Conservation (phyloP, 2,329 filamentous ascomycete species). For the Xylariaceae sp. region DNA sequence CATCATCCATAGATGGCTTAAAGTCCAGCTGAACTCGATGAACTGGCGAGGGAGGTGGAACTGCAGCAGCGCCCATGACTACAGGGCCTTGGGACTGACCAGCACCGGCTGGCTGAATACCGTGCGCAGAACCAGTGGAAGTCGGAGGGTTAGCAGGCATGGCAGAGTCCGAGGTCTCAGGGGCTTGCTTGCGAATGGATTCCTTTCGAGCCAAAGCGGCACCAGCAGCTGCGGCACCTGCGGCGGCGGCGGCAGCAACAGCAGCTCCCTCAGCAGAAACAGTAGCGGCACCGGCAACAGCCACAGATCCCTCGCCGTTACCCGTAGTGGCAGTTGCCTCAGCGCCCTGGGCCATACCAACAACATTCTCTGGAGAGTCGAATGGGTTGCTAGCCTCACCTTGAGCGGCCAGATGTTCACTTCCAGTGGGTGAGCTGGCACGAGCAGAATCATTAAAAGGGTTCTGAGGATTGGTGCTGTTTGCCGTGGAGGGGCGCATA, state of each 20-base stretch:
- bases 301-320: slow-evolving; percentile 33
- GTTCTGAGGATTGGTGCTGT: slow-evolving; percentile 54
- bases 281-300: slow-evolving; percentile 29
- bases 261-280: slow-evolving; percentile 30
- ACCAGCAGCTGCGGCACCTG: slow-evolving; percentile 25
- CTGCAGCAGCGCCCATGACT: slow-evolving; percentile 50
- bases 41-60: slow-evolving; percentile 59
- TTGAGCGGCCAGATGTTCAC: slow-evolving; percentile 27
- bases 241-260: slow-evolving; percentile 29
- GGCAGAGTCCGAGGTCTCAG: slow-evolving; percentile 51
- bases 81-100: slow-evolving; percentile 41
- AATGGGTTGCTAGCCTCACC: slow-evolving; percentile 35
- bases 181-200: slow-evolving; percentile 51
- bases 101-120: slow-evolving; percentile 49
- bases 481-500: slow-evolving; percentile 43
- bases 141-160: slow-evolving; percentile 47
- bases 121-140: slow-evolving; percentile 60
- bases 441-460: slow-evolving; percentile 62
- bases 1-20: slow-evolving; percentile 85
- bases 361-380: slow-evolving; percentile 33
- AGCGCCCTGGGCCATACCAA: slow-evolving; percentile 35
- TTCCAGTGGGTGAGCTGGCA: slow-evolving; percentile 38
- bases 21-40: slow-evolving; percentile 95
- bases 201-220: slow-evolving; percentile 42
- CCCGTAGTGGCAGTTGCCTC: slow-evolving; percentile 37